Base-by-base conservation (phyloP, 495 filamentous ascomycete species). In the Aspergillus heteromorphus region DNA sequence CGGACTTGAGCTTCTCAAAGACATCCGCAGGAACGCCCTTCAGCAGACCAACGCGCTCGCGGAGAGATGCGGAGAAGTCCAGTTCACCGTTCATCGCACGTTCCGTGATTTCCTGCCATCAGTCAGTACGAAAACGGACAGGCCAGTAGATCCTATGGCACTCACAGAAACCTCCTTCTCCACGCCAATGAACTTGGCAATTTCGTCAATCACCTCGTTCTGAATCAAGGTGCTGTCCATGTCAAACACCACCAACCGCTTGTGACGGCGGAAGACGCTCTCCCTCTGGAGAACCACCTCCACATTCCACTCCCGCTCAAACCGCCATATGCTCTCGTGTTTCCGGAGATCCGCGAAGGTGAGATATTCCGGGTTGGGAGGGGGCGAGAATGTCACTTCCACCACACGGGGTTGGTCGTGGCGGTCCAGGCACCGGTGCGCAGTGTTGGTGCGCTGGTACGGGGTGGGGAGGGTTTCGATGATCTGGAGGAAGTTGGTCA, bases 211-310 rank as follows among this genome's bases (percentile, higher is more conserved):
- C 19, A 95, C 89, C 74, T 98, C 93, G 65, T 98, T 90, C 53
- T 92, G 83, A 60, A 98, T 97, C 52, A 98, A 78, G 0, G 93
- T 98, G 55, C 86, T 91, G 69, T 98, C 93, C 93, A 98, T 98
- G 65, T 98, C 93, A 61, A 98, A 98, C 21, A 95, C 84, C 2
- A 88, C 91, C 5, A 98, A 73, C 2, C 88, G 84, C 64, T 89
- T 87, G 65, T 91, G 79, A 19, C 83, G 79, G 40, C 87, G 80
- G 74, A 84, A 89, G n/a, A 89, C 75, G 27, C 75, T 80, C 56
- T 91, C 87, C 42, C 63, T 60, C 65, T 91, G 86, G 48, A 95
- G 73, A 9, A 86, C 82, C 9, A 90, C 83, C 62, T 96, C 89
- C 29, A 95, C 82, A 59, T 90, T 89, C 88, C 88, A 93, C 68